A percentile compares a stretch with the other conserved stretches of the same genome.
Evolutionary conservation across 1,284 basidiomycete species (phyloP).

Genomic region (Xanthoconium separans): DNA sequence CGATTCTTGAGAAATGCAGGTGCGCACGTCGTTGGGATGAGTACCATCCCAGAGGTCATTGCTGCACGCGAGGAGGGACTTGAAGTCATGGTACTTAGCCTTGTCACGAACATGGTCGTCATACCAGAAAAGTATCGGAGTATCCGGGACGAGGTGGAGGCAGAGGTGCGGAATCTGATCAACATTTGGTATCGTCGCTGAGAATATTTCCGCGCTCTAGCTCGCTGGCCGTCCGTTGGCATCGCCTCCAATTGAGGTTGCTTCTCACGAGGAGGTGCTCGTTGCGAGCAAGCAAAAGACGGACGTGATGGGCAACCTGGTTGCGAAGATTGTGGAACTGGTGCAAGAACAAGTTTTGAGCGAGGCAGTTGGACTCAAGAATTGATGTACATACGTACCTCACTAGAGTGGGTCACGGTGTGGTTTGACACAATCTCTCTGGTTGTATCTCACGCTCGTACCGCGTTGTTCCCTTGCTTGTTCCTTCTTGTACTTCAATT

Average conservation of each 20-base stretch:
- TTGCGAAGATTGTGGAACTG: slow-evolving; percentile 59
- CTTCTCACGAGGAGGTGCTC: slow-evolving; percentile 85
- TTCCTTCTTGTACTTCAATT: slow-evolving; percentile 1
- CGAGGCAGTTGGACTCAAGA: slow-evolving; percentile 3
- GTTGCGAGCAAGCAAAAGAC: slow-evolving; percentile 66
- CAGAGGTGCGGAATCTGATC: slow-evolving; percentile 52
- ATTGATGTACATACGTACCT: slow-evolving; percentile 7
- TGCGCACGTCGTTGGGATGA: slow-evolving; percentile 87
- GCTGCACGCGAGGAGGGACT: slow-evolving; percentile 75
- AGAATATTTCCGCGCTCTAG: slow-evolving; percentile 36
- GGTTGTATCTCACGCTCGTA: slow-evolving; percentile 23
- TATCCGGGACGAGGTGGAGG: slow-evolving; percentile 69
- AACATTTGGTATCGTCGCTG: neutral
- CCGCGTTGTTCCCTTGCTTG: slow-evolving; percentile 19
- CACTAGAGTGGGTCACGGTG: too few relatives aligned
- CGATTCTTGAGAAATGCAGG: slow-evolving; percentile 67
- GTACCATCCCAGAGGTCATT: slow-evolving; percentile 87
- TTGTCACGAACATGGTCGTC: slow-evolving; percentile 83
- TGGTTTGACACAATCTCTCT: neutral
- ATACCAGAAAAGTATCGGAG: slow-evolving; percentile 69
- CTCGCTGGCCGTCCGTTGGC: slow-evolving; percentile 56
- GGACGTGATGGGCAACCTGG: slow-evolving; percentile 66
- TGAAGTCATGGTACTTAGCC: slow-evolving; percentile 71
- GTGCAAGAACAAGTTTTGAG: slow-evolving; percentile 21
- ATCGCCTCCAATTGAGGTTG: slow-evolving; percentile 45